Evolutionary conservation across 2,329 filamentous ascomycete genomes (phyloP).

Genomic region (Penicillium sp.): DNA sequence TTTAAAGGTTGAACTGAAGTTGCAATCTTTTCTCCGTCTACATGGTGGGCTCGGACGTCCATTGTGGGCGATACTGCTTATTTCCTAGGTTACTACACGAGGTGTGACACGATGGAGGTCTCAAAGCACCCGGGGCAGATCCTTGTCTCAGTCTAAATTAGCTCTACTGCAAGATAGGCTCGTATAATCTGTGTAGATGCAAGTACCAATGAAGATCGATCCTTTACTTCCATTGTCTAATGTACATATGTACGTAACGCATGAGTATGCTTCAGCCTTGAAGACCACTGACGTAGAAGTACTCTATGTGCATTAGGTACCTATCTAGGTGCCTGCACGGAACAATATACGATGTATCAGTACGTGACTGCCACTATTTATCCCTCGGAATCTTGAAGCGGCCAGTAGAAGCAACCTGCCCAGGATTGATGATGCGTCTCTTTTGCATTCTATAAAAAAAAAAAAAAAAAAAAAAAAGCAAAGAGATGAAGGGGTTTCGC

Average conservation of each 20-base stretch:
- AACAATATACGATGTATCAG: no score
- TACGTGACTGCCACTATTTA: conserved; percentile 11
- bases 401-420: background rate
- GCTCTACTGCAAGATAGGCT: background rate
- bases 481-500: background rate
- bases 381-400: background rate
- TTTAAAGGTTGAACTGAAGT: background rate
- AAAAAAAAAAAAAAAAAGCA: background rate
- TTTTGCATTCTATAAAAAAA: background rate
- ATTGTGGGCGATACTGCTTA: background rate
- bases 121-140: background rate
- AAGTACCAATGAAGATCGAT: conserved; percentile 15
- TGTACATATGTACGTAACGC: background rate
- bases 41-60: background rate
- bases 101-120: background rate
- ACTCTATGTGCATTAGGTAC: no score
- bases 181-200: background rate
- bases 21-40: background rate
- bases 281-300: background rate
- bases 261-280: background rate
- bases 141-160: background rate
- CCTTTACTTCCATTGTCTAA: conserved; percentile 11
- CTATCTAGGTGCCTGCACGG: no score
- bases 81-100: background rate
- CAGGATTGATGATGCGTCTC: background rate